A percentile compares a stretch with the other conserved stretches of the same genome.
Conservation (phyloP, 2,329 filamentous ascomycete species). For the Emmonsiellopsis sp. region DNA sequence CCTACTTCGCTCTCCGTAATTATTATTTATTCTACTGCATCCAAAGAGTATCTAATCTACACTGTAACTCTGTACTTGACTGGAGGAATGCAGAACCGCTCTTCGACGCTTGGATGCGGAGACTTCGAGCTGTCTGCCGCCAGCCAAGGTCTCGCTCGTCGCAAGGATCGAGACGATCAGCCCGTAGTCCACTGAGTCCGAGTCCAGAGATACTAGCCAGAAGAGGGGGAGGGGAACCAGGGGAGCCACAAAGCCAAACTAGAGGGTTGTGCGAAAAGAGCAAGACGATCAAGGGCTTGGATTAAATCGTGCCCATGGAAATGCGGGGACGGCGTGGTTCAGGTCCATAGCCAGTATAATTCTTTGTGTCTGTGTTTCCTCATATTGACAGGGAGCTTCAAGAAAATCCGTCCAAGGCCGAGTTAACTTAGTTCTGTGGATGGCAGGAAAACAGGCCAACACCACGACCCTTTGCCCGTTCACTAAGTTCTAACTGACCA, state of each 20-base stretch:
- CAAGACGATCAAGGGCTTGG: slow-evolving; percentile 11
- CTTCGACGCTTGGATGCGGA: not conserved
- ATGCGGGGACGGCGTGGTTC: not conserved
- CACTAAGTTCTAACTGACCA: not conserved
- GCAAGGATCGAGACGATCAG: not conserved
- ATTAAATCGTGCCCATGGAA: slow-evolving; percentile 1
- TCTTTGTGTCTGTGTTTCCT: too few relatives aligned
- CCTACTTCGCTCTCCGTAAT: too few relatives aligned
- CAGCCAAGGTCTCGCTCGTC: not conserved
- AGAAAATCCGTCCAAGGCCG: too few relatives aligned
- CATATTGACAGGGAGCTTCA: too few relatives aligned
- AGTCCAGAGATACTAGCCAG: not conserved
- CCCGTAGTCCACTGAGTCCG: too few relatives aligned
- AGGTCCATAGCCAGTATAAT: not conserved
- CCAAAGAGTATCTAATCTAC: not conserved
- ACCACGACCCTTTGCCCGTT: too few relatives aligned
- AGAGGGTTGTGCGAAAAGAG: slow-evolving; percentile 10
- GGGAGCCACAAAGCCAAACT: slow-evolving; percentile 5
- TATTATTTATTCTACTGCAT: too few relatives aligned
- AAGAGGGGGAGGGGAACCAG: slow-evolving; percentile 8
- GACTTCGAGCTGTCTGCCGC: not conserved
- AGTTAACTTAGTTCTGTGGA: too few relatives aligned
- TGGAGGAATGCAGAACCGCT: not conserved
- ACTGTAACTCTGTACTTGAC: not conserved
- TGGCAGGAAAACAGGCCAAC: too few relatives aligned